phyloP scores from a whole-genome alignment of 163 green algal species.

The Chlorella variabilis region DNA sequence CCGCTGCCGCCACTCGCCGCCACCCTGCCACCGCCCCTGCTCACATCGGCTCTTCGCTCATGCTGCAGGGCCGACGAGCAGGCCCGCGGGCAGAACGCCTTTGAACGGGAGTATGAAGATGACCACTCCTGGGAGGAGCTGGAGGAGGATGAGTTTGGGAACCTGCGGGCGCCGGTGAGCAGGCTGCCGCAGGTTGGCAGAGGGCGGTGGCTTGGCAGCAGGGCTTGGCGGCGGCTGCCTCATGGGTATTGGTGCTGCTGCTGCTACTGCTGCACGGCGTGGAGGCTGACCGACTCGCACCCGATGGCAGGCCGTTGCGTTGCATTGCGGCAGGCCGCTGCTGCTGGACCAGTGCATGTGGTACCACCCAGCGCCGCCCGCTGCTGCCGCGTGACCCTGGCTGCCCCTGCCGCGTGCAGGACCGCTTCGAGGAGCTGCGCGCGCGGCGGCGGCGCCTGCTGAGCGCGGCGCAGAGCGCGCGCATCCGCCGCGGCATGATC shows the following conservation, averaged over 20 bases:
- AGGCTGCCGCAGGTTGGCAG: background rate
- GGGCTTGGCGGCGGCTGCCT: too few species aligned
- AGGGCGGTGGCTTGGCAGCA: background rate
- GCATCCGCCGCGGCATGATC: conserved; percentile 89
- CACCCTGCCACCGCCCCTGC: too few species aligned
- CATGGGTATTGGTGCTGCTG: background rate
- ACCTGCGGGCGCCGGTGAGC: conserved; percentile 69
- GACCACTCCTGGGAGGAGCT: conserved; percentile 91
- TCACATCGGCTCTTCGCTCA: too few species aligned
- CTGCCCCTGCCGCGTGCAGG: too few species aligned
- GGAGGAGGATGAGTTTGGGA: conserved; percentile 89
- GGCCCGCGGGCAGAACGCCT: conserved; percentile 50
- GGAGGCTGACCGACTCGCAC: too few species aligned
- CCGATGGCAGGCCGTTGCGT: too few species aligned
- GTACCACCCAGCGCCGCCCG: too few species aligned
- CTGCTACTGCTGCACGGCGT: too few species aligned
- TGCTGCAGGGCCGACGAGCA: conserved; percentile 1
- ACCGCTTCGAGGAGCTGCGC: conserved; percentile 69
- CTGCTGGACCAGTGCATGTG: too few species aligned
- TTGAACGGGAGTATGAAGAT: conserved; percentile 79
- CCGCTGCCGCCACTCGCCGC: background rate
- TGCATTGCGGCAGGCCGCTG: too few species aligned
- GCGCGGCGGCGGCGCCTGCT: conserved; percentile 66
- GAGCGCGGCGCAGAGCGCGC: conserved; percentile 58
- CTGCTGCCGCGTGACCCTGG: too few species aligned